These are phyloP conservation scores for Candida manassasensis DNA, from an alignment of 805 yeast genomes.

Conservation along the genomic window DNA sequence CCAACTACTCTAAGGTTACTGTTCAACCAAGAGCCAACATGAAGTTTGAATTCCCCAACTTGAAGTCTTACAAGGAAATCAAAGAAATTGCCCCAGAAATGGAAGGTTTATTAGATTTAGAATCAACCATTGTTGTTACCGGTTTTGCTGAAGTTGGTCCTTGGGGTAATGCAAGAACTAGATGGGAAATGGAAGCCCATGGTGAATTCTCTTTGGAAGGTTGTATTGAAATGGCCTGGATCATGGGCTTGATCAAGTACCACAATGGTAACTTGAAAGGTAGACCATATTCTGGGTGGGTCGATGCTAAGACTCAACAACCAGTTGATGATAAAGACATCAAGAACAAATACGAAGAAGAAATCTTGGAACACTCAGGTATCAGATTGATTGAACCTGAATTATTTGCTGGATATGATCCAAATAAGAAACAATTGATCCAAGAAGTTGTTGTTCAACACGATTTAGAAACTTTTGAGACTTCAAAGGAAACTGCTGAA, in stretches of 20 bases:
- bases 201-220: constrained; percentile 98
- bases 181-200: constrained; percentile 98
- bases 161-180: constrained; percentile 98
- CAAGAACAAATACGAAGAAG: constrained; percentile 85
- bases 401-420: constrained; percentile 89
- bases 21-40: constrained; percentile 94
- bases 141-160: constrained; percentile 99
- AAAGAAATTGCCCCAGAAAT: constrained; percentile 66
- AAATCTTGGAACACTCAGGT: constrained; percentile 91
- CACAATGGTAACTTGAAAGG: constrained; percentile 88
- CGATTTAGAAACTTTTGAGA: constrained; percentile 92
- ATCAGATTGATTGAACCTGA: constrained; percentile 96
- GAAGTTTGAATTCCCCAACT: constrained; percentile 87
- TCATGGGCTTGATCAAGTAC: constrained; percentile 95
- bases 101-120: constrained; percentile 89
- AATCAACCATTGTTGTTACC: constrained; percentile 87
- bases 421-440: constrained; percentile 84
- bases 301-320: constrained; percentile 85
- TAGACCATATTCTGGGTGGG: constrained; percentile 94
- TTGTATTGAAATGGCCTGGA: constrained; percentile 99
- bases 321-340: constrained; percentile 95
- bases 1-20: constrained; percentile 70
- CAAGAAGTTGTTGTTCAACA: constrained; percentile 97
- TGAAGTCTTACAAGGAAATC: constrained; percentile 72
- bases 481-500: constrained; percentile 91